Base-by-base conservation (phyloP, 2,329 filamentous ascomycete genomes). In the Microcyclosporella mali region DNA sequence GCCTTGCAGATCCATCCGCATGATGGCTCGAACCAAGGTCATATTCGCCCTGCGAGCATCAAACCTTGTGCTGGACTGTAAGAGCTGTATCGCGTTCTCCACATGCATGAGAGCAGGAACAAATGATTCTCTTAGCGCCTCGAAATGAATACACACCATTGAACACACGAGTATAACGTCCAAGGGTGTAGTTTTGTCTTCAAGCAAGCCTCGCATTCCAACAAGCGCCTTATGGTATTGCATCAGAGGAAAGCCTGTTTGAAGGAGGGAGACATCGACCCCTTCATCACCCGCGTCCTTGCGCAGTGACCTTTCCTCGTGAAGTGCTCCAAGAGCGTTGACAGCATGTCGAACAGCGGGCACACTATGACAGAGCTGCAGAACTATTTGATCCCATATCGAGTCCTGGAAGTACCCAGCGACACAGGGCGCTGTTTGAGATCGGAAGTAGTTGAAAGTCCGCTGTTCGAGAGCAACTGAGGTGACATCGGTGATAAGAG, bases 171-270 rank as follows among this genome's bases (percentile, higher is more conserved):
- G 43, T 8, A 61, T 49, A 7, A 56, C 40, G 21, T 64, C 57
- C 34, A 60, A 35, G 3, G 54, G 46, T 7, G 49, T 43, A 6
- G 41, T 46, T 15, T 48, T 47, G 11, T 36, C 37, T 21, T 50
- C 45, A n/a, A 64, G 43, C 25, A 61, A 48, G 14, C 37, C 25
- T 29, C 57, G 57, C 41, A 64, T 53, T 17, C 50, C 53, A 6
- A 51, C 55, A 14, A 64, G 51, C 9, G 61, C 56, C 41, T 57
- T 60, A 16, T 53, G 53, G 47, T 64, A 64, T 15, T 63, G 58
- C 27, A 47, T 32, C 8, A 56, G 46, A 1, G 59, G 56, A 27
- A 57, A 61, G 30, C 47, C 49, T 3, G 53, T 56, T 42, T 51
- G 49, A 14, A 56, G 43, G 15, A 53, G 44, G 9, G 45, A 41